Base-by-base conservation (phyloP, 108 stramenopile genomes). In the Bacterosira constricta region DNA sequence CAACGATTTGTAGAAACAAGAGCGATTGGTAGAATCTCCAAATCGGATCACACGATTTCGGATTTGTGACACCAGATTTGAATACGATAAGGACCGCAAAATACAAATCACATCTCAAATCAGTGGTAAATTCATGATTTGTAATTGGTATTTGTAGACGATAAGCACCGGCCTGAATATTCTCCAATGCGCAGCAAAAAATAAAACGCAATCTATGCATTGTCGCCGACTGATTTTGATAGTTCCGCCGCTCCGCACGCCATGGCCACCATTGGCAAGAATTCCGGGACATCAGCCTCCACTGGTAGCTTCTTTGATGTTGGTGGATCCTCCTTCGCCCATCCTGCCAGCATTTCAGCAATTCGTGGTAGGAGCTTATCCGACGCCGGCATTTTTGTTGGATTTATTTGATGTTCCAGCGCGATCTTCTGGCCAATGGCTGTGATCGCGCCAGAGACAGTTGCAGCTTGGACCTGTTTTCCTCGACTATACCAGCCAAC, bases 401-500 rank as follows among this genome's bases (percentile, higher is more conserved):
- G 55, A 18, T 56, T 56, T 12, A 12, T 27, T 1, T 18, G 15
- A 15, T 12, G 12, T 11, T 11, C 55, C 55, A 56, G 2, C 1
- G 26, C 29, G 32, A 56, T 56, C 32, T 5, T 56, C 32, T 18
- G 12, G 55, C 55, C 55, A 60, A 60, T 32, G 59, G 59, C 59
- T 25, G 59, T 23, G 59, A 60, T 15, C 12, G 39, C 59, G 10
- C 7, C 8, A 38, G 59, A 4, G 38, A 37, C 37, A 25, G 59
- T 39, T 17, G 21, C 8, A 60, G 39, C 37, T 41, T 7, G 12
- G 11, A 41, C 37, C 18, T 38, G 12, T 17, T 11, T 17, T 21
- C 59, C 59, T n/a, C 59, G 7, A 1, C 59, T 39, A 39, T 10
- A 37, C 5, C 37, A 10, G 6, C 59, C 59, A 1, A 10, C 11